Conservation (phyloP, 345 rosid species). For the Citrus sinensis region DNA sequence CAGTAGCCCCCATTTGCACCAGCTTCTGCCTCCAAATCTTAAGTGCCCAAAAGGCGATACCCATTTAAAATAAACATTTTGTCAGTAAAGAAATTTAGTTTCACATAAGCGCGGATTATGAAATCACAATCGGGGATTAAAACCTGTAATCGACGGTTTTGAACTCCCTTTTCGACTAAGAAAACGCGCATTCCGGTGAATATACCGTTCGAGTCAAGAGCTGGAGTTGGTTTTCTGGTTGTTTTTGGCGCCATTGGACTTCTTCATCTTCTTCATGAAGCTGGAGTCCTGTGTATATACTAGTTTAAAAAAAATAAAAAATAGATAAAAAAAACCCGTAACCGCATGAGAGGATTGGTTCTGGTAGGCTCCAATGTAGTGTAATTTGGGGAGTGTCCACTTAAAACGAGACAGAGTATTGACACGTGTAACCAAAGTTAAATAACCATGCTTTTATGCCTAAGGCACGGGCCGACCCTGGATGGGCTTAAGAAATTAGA, state of each 20-base stretch:
- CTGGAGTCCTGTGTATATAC: background rate
- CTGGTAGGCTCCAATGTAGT: background rate
- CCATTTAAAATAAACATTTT: background rate
- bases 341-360: background rate
- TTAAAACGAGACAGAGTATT: background rate
- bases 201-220: conserved; percentile 59
- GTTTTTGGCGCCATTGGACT: conserved; percentile 72
- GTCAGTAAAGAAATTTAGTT: background rate
- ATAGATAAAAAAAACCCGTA: too few relatives aligned
- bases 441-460: too few relatives aligned
- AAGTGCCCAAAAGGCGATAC: background rate
- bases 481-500: too few relatives aligned
- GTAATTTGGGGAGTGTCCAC: background rate
- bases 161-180: conserved; percentile 64
- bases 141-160: conserved; percentile 87
- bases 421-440: background rate
- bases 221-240: conserved; percentile 35
- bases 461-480: too few relatives aligned
- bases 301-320: too few relatives aligned
- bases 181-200: conserved; percentile 68
- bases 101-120: background rate
- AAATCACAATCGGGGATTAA: background rate
- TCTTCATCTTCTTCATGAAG: background rate
- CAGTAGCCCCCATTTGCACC: conserved; percentile 72
- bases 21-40: conserved; percentile 93